Percentiles rank a stretch among this genome's conserved stretches.
Evolutionary conservation across 495 filamentous ascomycete species (phyloP).

Genomic region (Penicillium coprophilum): DNA sequence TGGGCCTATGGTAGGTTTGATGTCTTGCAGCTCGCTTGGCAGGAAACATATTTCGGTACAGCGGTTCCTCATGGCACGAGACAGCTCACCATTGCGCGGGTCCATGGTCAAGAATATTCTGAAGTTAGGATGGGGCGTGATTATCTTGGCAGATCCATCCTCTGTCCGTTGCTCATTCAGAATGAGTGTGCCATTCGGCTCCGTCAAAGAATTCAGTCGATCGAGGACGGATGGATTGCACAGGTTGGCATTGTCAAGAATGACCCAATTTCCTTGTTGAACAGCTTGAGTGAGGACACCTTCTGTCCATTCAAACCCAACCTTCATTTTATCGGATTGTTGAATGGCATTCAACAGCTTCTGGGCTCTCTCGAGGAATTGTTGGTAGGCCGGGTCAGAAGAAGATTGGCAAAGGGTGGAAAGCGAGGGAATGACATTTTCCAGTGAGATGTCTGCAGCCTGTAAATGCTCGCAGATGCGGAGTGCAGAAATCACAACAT

Average conservation of each 20-base stretch:
- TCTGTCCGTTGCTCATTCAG: constrained; percentile 87
- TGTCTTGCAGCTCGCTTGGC: constrained; percentile 29
- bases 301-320: constrained; percentile 95
- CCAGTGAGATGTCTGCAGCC: constrained; percentile 32
- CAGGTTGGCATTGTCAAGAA: constrained; percentile 95
- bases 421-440: constrained; percentile 37
- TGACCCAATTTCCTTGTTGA: constrained; percentile 83
- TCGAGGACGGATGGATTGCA: constrained; percentile 95
- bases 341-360: constrained; percentile 44
- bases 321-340: constrained; percentile 55
- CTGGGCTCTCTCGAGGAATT: constrained; percentile 35
- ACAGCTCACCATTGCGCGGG: constrained; percentile 88
- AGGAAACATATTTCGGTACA: constrained; percentile 83
- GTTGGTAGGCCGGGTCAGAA: constrained; percentile 32
- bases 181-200: constrained; percentile 81
- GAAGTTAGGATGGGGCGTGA: constrained; percentile 83
- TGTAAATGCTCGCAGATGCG: constrained; percentile 39
- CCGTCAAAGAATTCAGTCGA: constrained; percentile 88
- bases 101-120: constrained; percentile 94
- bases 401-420: constrained; percentile 32
- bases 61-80: constrained; percentile 94
- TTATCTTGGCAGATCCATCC: constrained; percentile 75
- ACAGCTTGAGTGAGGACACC: constrained; percentile 86
- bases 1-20: constrained; percentile 25
- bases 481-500: constrained; percentile 31